Conservation (phyloP, 345 rosid genomes). For the Arabis hirsuta region DNA sequence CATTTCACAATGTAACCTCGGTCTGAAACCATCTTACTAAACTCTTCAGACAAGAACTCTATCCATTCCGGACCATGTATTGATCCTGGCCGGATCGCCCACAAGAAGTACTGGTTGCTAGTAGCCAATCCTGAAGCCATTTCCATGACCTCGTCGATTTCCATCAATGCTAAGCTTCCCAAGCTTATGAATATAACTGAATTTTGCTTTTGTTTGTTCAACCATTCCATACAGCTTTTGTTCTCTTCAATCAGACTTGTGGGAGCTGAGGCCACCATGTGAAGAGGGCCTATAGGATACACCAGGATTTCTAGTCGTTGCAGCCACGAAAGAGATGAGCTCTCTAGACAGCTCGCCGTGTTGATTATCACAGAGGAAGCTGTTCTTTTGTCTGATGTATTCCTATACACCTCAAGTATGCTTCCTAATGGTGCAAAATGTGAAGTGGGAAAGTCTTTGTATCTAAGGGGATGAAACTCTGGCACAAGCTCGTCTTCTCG, state of each 20-base stretch:
- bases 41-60: conserved; percentile 35
- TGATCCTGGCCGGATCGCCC: conserved; percentile 45
- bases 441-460: conserved; percentile 35
- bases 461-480: conserved; percentile 31
- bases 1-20: conserved; percentile 39
- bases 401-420: conserved; percentile 5
- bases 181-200: conserved; percentile 62
- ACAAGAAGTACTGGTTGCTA: conserved; percentile 43
- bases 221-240: conserved; percentile 35
- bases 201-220: not conserved
- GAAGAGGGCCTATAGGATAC: conserved; percentile 43
- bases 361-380: conserved; percentile 39
- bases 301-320: conserved; percentile 15
- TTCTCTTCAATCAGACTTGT: conserved; percentile 39
- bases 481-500: conserved; percentile 25
- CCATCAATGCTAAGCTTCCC: conserved; percentile 53
- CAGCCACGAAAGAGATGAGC: conserved; percentile 16
- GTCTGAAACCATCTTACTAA: conserved; percentile 21
- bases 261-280: conserved; percentile 31
- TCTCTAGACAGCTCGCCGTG: conserved; percentile 39
- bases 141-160: conserved; percentile 33
- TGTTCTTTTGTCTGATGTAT: conserved; percentile 18
- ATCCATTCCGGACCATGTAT: conserved; percentile 29
- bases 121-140: conserved; percentile 36
- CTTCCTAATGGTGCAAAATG: conserved; percentile 20